Evolutionary conservation across 345 rosid genomes (phyloP), one percentile per base, ranked within the genome.

Genomic region (Clausena lansium): DNA sequence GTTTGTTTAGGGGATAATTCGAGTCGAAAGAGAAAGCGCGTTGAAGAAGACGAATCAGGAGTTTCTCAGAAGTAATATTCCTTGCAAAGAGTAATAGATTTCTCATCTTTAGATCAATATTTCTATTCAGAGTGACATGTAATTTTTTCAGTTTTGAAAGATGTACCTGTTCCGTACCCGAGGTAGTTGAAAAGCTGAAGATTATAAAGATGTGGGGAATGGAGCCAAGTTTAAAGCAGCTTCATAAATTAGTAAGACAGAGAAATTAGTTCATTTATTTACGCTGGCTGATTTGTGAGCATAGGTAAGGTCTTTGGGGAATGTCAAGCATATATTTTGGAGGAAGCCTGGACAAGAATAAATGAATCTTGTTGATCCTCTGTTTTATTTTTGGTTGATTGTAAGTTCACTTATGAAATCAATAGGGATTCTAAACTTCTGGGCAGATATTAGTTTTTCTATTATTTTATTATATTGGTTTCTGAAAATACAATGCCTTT

Each of bases 21-120:
- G 7, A 47, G 67, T 63, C 83, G 87, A 70, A 87, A 89, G 81
- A 81, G 92, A 86, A 91, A 89, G 81, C 85, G 88, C n/a, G n/a
- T n/a, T n/a, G n/a, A n/a, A n/a, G n/a, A n/a, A n/a, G n/a, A n/a
- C n/a, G n/a, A n/a, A n/a, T n/a, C n/a, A n/a, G n/a, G n/a, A n/a
- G n/a, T n/a, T n/a, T n/a, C n/a, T n/a, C n/a, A n/a, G n/a, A n/a
- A n/a, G n/a, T n/a, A n/a, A 59, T 73, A 66, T 47, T 27, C 2
- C 57, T 33, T 60, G 38, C 67, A 59, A 73, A 25, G 67, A 8
- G 19, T 38, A 58, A 39, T 9, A 15, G 67, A 59, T 73, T 39
- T 73, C n/a, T n/a, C 57, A 38, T 73, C 38, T 30, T 55, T 45
- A 45, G 57, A 50, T 11, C 17, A 45, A 27, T 69, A 25, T 33